phyloP scores from a whole-genome alignment of 805 yeast genomes.

The Nakazawaea peltata region DNA sequence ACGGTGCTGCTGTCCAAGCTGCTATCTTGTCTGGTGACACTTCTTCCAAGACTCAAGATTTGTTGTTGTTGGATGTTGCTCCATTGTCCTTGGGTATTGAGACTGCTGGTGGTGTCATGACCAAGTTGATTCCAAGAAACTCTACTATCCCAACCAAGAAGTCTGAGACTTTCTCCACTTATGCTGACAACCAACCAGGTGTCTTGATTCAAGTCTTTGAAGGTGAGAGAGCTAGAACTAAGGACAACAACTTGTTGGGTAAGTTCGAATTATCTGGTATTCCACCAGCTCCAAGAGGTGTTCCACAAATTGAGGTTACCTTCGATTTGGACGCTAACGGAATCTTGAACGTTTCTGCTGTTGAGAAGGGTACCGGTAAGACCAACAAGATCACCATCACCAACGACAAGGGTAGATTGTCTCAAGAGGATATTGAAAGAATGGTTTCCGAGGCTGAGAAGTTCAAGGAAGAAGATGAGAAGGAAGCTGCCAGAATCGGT shows the following conservation, averaged over 20 bases:
- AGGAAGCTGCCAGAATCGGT: constrained; percentile 86
- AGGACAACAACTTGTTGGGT: constrained; percentile 94
- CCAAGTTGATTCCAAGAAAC: constrained; percentile 97
- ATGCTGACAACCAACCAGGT: constrained; percentile 98
- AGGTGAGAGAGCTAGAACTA: constrained; percentile 97
- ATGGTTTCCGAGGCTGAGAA: constrained; percentile 98
- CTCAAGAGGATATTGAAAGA: constrained; percentile 95
- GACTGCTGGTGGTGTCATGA: constrained; percentile 99
- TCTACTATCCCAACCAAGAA: constrained; percentile 96
- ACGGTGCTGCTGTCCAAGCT: constrained; percentile 99
- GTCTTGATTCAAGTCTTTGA: constrained; percentile 94
- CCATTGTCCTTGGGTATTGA: constrained; percentile 97
- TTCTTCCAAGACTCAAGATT: constrained; percentile 91
- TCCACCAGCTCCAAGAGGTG: constrained; percentile 99
- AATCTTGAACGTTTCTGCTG: constrained; percentile 91
- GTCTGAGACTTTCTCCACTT: constrained; percentile 93
- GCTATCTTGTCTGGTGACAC: constrained; percentile 95
- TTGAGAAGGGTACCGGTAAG: constrained; percentile 98
- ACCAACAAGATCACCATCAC: constrained; percentile 95
- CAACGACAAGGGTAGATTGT: constrained; percentile 97
- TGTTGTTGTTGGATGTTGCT: constrained; percentile 90
- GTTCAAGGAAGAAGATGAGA: constrained; percentile 93
- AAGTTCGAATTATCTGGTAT: constrained; percentile 94
- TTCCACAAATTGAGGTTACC: constrained; percentile 96
- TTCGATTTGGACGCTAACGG: constrained; percentile 97